Percentiles rank a stretch among this genome's conserved stretches.
These are phyloP conservation scores for Colletotrichum sublineola DNA, from an alignment of 2,329 filamentous ascomycete genomes.

Conservation along the genomic window DNA sequence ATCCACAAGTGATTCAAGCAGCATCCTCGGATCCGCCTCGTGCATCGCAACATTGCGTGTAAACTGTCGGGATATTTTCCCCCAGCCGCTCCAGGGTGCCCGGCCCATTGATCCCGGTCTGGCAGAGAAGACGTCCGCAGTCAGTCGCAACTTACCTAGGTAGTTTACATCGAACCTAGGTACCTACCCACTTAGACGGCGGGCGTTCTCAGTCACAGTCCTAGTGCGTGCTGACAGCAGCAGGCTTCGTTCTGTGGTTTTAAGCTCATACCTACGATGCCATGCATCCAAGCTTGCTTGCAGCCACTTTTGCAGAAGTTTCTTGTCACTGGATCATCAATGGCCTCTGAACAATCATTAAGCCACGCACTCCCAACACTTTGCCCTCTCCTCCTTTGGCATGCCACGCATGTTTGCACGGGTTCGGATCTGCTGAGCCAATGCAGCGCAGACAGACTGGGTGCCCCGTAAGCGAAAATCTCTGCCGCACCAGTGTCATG, in stretches of 20 bases:
- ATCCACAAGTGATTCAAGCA: conserved; percentile 25
- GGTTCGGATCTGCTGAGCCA: conserved; percentile 1
- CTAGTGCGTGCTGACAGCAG: not conserved
- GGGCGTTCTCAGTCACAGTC: not conserved
- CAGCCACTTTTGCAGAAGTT: conserved; percentile 2
- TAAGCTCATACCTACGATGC: not conserved
- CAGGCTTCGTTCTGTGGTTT: conserved; percentile 3
- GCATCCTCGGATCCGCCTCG: conserved; percentile 12
- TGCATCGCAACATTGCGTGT: conserved; percentile 8
- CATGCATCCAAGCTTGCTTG: conserved; percentile 11
- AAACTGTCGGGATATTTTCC: conserved; percentile 3
- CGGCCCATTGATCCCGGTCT: not conserved
- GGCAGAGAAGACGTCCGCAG: conserved; percentile 6
- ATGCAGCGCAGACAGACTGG: conserved; percentile 15
- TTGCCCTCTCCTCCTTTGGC: not conserved
- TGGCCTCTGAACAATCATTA: not conserved
- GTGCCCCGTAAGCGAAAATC: not conserved
- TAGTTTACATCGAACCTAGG: no score
- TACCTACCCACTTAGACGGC: no score
- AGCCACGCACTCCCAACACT: not conserved
- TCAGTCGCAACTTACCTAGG: not conserved
- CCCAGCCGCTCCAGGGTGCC: not conserved
- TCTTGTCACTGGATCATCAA: conserved; percentile 27
- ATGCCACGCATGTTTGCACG: conserved; percentile 7
- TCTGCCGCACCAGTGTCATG: conserved; percentile 11